Percentiles rank a stretch among this genome's conserved stretches.
Evolutionary conservation across 192 early-diverging fungal species (phyloP).

Genomic region (Coemansia sp.): DNA sequence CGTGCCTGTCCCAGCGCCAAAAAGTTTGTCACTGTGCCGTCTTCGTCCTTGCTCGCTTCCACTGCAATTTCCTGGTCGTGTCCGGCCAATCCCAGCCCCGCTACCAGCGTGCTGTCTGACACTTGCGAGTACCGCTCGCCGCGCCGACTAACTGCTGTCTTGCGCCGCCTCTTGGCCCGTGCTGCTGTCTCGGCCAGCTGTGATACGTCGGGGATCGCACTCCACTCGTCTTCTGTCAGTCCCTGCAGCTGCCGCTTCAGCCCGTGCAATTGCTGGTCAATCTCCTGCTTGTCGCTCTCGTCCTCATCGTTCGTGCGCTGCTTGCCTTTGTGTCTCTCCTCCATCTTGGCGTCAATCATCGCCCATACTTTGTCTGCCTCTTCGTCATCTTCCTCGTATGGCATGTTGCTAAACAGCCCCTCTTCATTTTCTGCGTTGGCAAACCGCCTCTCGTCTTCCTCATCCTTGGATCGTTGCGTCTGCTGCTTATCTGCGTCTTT

Average conservation of each 20-base stretch:
- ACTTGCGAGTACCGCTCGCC: constrained; percentile 54
- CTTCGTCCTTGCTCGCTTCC: constrained; percentile 67
- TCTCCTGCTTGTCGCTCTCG: constrained; percentile 68
- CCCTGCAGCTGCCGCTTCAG: constrained; percentile 79
- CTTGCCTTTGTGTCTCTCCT: constrained; percentile 74
- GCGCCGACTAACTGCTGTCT: constrained; percentile 28
- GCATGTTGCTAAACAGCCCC: constrained; percentile 80
- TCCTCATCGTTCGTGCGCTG: constrained; percentile 66
- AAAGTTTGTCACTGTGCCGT: constrained; percentile 60
- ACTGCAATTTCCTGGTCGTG: constrained; percentile 52
- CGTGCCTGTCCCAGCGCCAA: constrained; percentile 90
- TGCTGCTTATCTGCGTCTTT: constrained; percentile 3
- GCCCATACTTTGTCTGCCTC: constrained; percentile 95
- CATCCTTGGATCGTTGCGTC: neutral
- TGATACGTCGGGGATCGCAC: constrained; percentile 62
- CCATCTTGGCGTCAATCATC: constrained; percentile 86
- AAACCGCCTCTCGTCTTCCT: constrained; percentile 40
- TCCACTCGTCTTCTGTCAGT: constrained; percentile 89
- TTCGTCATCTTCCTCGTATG: constrained; percentile 96
- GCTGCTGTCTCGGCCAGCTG: constrained; percentile 66
- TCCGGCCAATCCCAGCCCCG: constrained; percentile 17
- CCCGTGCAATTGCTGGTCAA: constrained; percentile 88
- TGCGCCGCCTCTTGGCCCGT: constrained; percentile 68
- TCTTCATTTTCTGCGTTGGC: constrained; percentile 94
- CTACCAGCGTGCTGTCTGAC: constrained; percentile 62